Percentiles rank a stretch among this genome's conserved stretches.
Evolutionary conservation across 345 rosid genomes (phyloP).

Genomic region (Camelina neglecta): DNA sequence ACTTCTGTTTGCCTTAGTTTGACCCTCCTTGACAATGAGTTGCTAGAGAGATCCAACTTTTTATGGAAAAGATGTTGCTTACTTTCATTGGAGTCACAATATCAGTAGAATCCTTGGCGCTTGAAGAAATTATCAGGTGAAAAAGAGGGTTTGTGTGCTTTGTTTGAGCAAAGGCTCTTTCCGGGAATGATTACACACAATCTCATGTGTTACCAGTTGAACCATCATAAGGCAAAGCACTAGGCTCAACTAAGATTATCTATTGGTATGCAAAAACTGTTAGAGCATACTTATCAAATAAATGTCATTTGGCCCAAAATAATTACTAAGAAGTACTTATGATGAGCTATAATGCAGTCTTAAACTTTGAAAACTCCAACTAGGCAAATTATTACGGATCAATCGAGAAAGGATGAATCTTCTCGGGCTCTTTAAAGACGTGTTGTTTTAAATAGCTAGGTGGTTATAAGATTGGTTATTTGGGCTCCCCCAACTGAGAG

Average conservation of each 20-base stretch:
- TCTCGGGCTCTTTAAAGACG: constrained; percentile 35
- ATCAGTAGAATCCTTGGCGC: background rate
- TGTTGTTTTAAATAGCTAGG: background rate
- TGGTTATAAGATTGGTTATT: constrained; percentile 7
- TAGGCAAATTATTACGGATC: background rate
- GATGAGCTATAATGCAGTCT: background rate
- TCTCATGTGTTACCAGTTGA: background rate
- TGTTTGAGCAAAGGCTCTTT: background rate
- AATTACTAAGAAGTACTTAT: background rate
- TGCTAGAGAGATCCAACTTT: constrained; percentile 7
- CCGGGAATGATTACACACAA: background rate
- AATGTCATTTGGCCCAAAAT: background rate
- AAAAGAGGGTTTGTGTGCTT: background rate
- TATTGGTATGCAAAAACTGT: background rate
- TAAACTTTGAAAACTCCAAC: background rate
- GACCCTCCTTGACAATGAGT: background rate
- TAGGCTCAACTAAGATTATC: constrained; percentile 3
- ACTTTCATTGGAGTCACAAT: background rate
- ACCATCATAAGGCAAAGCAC: background rate
- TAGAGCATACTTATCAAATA: background rate
- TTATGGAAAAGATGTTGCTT: background rate
- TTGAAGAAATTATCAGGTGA: background rate
- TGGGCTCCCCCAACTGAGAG: constrained; percentile 28
- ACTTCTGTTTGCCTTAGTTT: background rate
- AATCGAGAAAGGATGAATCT: background rate